Evolutionary conservation across 371 early-diverging fungal genomes (phyloP), one percentile per base, ranked within the genome.

Genomic region (Mucor mucedo): DNA sequence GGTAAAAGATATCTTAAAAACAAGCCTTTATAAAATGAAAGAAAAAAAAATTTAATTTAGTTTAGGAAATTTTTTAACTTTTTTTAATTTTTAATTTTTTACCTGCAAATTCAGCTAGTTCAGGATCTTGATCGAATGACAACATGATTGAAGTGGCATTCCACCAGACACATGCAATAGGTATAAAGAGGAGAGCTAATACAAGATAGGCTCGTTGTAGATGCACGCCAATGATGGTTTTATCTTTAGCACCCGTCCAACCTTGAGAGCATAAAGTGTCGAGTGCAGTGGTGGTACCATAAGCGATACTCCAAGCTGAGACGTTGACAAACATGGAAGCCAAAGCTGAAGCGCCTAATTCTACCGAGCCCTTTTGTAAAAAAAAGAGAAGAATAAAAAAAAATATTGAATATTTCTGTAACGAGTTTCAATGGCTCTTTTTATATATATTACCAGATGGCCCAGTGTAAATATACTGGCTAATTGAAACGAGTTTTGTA

Each of bases 201-300:
- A 93, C 78, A 11, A 95, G 69, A n/a, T 95, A 82, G 0, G 90
- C 90, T 11, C 96, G 86, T 75, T 95, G 94, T 41, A 96, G 70
- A 56, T 94, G 90, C 14, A 93, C 76, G 10, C 96, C 95, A 5
- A 93, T 75, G 9, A 88, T 68, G 32, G 85, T 86, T 55, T 84
- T 84, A 75, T 94, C 92, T 27, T 67, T 72, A 6, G 87, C 76
- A 0, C 87, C 93, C 0, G 95, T 94, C 73, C 82, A 92, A 28
- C 93, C 85, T 75, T 97, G 96, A 28, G 91, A 88, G 65, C 95
- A 94, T 50, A 97, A 78, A 4, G 95, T 94, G 72, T 97, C 96
- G 27, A 97, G 78, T 0, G 93, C 95, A 40, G 93, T 87, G 5
- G 91, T 87, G 54, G 89, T 80, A 38, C 93, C 94, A 35, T 89